Base-by-base conservation (phyloP, 2,329 filamentous ascomycete genomes). In the Zasmidium citrigriseum region DNA sequence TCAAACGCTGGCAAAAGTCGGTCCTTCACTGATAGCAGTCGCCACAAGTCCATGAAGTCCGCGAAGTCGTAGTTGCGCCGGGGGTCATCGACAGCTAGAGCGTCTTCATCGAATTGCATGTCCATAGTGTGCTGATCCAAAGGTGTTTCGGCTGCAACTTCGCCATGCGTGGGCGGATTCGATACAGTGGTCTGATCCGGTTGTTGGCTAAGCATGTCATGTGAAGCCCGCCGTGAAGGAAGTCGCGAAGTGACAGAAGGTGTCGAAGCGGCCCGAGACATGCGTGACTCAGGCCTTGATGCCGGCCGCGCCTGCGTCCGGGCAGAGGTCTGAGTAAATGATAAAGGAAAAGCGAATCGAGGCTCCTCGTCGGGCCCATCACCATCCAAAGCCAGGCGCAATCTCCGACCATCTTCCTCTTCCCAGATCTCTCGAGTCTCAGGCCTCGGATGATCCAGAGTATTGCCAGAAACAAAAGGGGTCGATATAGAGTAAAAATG, bases 1-100 rank as follows among this genome's bases (percentile, higher is more conserved):
- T 62, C 59, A 24, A 64, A 69, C 3, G 49, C 44, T 3, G 63
- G 64, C 14, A 64, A 50, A 20, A 54, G 55, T 45, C 59, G 65
- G 49, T 64, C 55, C n/a, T 52, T 52, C n/a, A 64, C 27, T 5
- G 65, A 64, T 44, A 63, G 62, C 22, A 69, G 52, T 29, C 68
- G 63, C 70, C 70, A 72, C 24, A 48, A 54, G 25, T 71, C 65
- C 61, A 72, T 58, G 44, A 72, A 72, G 3, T 70, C 67, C 4
- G 58, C 56, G 47, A 72, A 61, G 53, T 72, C 70, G 52, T 71
- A 71, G 27, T 59, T 64, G 9, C 65, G 61, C n/a, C 60, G 51
- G 14, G 61, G 65, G 55, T 71, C 66, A 46, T 71, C 64, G 1
- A 71, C 69, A 9, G 64, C 51, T 16, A 71, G 59, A 11, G 54